Percentiles rank a stretch among this genome's conserved stretches.
Conservation (phyloP, 192 early-diverging fungal genomes). For the Coemansia guatemalensis region DNA sequence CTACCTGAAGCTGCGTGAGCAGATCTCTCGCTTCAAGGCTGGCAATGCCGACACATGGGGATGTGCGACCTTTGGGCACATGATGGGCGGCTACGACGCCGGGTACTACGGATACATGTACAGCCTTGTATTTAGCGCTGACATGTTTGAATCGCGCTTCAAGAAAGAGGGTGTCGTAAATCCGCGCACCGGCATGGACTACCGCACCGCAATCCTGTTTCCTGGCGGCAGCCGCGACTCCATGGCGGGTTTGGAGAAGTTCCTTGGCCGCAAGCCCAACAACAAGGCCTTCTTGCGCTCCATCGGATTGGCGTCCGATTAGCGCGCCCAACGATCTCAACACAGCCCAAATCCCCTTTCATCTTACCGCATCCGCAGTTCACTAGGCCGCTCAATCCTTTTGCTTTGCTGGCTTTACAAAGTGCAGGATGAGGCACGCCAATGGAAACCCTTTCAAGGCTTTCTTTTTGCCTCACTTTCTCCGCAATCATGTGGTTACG, state of each 20-base stretch:
- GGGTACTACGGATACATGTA: constrained; percentile 80
- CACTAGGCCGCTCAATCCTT: too few relatives aligned
- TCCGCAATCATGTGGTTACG: neutral
- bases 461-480: neutral
- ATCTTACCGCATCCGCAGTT: too few relatives aligned
- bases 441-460: neutral
- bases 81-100: constrained; percentile 75
- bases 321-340: neutral
- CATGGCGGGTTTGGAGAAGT: constrained; percentile 65
- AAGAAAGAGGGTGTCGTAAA: constrained; percentile 58
- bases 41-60: constrained; percentile 55
- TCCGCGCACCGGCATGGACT: constrained; percentile 20
- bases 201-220: constrained; percentile 24
- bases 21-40: constrained; percentile 39
- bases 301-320: constrained; percentile 54
- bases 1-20: constrained; percentile 52
- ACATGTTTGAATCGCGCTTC: constrained; percentile 78
- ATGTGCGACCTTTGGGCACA: constrained; percentile 61
- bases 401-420: neutral
- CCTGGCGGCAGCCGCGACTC: constrained; percentile 63
- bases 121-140: constrained; percentile 76
- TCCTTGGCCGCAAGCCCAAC: constrained; percentile 81
- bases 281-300: constrained; percentile 76
- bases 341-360: neutral
- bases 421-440: neutral